phyloP scores from a whole-genome alignment of 805 yeast species.

The Cyberlindnera nakhonratchasimensis region DNA sequence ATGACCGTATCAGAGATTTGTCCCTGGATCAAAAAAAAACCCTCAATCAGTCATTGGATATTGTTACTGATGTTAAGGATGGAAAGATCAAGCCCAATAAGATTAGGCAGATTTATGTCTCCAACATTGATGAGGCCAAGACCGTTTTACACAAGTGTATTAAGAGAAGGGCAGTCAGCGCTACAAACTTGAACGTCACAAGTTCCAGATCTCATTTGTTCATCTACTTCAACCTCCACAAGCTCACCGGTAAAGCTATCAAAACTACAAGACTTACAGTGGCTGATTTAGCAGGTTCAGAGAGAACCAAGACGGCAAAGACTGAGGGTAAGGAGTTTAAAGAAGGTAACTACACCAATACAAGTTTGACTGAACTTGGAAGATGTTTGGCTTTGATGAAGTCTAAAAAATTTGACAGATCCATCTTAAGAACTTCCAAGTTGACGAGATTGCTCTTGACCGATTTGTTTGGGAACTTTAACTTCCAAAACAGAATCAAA shows the following conservation, averaged over 20 bases:
- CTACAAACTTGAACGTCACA: conserved; percentile 41
- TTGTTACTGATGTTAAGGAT: conserved; percentile 41
- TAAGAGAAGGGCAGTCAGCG: conserved; percentile 37
- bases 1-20: conserved; percentile 42
- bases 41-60: conserved; percentile 34
- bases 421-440: conserved; percentile 45
- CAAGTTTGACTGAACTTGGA: conserved; percentile 48
- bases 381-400: conserved; percentile 43
- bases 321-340: conserved; percentile 42
- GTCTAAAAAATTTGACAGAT: conserved; percentile 35
- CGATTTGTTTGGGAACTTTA: conserved; percentile 32
- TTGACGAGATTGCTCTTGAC: conserved; percentile 46
- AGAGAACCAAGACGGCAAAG: conserved; percentile 44
- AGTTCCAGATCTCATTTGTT: conserved; percentile 55
- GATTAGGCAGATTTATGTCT: conserved; percentile 38
- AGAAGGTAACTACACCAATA: conserved; percentile 48
- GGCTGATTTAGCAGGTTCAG: conserved; percentile 53
- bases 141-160: conserved; percentile 38
- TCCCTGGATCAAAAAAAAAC: conserved; percentile 28
- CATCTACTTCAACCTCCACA: conserved; percentile 39
- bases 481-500: conserved; percentile 22
- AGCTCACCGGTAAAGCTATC: conserved; percentile 23
- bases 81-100: conserved; percentile 43
- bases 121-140: conserved; percentile 36
- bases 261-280: conserved; percentile 40